These are phyloP conservation scores for Aspergillus sp. DNA, from an alignment of 2,329 filamentous ascomycete genomes.

Conservation along the genomic window DNA sequence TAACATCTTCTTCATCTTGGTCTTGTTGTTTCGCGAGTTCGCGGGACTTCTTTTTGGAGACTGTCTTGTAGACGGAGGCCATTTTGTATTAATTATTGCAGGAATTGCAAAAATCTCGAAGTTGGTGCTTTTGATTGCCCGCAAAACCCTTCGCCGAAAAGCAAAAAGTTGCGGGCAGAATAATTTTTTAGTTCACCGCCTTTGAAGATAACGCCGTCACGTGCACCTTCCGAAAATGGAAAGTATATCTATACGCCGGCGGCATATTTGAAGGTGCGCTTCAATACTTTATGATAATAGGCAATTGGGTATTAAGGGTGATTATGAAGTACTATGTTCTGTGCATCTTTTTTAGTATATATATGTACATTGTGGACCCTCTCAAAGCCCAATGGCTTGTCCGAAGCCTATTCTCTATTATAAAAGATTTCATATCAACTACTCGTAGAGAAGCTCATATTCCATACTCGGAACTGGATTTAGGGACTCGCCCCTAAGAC, in stretches of 20 bases:
- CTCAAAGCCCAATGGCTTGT: too few relatives aligned
- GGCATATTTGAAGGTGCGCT: background rate
- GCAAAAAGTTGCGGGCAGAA: conserved; percentile 37
- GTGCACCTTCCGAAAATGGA: conserved; percentile 14
- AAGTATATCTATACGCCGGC: background rate
- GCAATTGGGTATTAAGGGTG: background rate
- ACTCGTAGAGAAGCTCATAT: too few relatives aligned
- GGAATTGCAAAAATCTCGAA: conserved; percentile 13
- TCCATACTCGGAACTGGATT: too few relatives aligned
- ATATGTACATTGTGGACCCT: background rate
- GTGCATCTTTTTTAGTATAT: background rate
- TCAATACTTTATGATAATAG: background rate
- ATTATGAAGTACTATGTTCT: background rate
- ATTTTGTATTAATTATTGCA: conserved; percentile 44
- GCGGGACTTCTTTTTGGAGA: conserved; percentile 59
- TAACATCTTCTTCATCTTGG: conserved; percentile 46
- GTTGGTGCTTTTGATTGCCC: conserved; percentile 14
- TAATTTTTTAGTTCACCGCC: conserved; percentile 37
- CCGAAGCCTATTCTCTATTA: too few relatives aligned
- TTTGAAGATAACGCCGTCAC: conserved; percentile 16
- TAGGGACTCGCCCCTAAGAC: conserved; percentile 13
- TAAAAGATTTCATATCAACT: too few relatives aligned
- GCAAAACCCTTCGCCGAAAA: conserved; percentile 21
- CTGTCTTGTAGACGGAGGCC: conserved; percentile 73
- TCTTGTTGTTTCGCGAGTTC: conserved; percentile 51